phyloP scores from a whole-genome alignment of 192 early-diverging fungal genomes.

The Dimargaris cristalligena region DNA sequence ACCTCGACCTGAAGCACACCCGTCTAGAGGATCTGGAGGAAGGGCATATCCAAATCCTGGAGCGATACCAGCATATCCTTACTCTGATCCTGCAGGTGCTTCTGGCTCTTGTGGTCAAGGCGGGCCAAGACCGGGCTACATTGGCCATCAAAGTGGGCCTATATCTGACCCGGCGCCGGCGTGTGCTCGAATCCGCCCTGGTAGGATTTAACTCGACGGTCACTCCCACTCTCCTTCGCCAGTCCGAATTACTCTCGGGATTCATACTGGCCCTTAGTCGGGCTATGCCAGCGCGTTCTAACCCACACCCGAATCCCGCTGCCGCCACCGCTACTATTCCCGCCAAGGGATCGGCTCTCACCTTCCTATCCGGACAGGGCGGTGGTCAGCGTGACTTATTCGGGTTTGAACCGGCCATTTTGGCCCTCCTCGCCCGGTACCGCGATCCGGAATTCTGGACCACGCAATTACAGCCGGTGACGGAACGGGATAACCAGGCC shows the following conservation, averaged over 20 bases:
- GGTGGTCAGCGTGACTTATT: not conserved
- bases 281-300: not conserved
- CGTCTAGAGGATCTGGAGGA: slow-evolving; percentile 13
- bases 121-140: slow-evolving; percentile 28
- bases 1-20: no score
- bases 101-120: slow-evolving; percentile 23
- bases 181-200: slow-evolving; percentile 22
- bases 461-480: not conserved
- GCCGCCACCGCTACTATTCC: no score
- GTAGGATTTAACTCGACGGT: slow-evolving; percentile 16
- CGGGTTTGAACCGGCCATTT: not conserved
- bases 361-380: not conserved
- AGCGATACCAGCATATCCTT: slow-evolving; percentile 45
- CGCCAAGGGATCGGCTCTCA: no score
- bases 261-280: slow-evolving; percentile 10
- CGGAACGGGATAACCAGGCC: not conserved
- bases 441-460: not conserved
- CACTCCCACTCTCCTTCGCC: slow-evolving; percentile 19
- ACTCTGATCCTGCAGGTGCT: slow-evolving; percentile 45
- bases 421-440: not conserved
- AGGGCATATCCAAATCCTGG: slow-evolving; percentile 12
- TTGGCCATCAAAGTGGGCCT: slow-evolving; percentile 27
- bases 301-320: not conserved
- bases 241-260: slow-evolving; percentile 20
- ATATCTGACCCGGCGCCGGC: slow-evolving; percentile 24